A percentile compares a stretch with the other conserved stretches of the same genome.
These are phyloP conservation scores for Monosporascus sp. DNA, from an alignment of 2,329 filamentous ascomycete species.

Conservation along the genomic window DNA sequence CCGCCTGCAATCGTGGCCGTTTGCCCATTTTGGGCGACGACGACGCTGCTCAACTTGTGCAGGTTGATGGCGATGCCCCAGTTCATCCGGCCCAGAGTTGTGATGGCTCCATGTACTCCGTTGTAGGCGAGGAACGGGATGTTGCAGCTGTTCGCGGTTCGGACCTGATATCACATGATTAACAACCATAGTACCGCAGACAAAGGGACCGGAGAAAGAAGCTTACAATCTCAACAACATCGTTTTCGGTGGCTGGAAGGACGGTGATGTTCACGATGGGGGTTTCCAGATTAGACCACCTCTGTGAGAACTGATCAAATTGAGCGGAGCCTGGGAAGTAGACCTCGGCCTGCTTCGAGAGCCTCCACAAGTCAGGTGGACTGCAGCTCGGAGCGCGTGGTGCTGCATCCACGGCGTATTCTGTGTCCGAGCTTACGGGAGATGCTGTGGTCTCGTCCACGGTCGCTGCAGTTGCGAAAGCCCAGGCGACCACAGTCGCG, in stretches of 20 bases:
- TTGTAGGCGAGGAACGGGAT: constrained; percentile 49
- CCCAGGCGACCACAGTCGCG: neutral
- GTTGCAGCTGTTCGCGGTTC: constrained; percentile 40
- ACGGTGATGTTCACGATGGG: constrained; percentile 31
- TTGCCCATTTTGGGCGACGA: constrained; percentile 35
- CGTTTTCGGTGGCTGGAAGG: constrained; percentile 28
- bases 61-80: constrained; percentile 47
- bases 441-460: too few species aligned
- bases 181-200: neutral
- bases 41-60: constrained; percentile 36
- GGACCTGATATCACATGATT: constrained; percentile 28
- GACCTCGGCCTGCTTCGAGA: constrained; percentile 5
- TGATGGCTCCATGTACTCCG: constrained; percentile 46
- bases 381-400: neutral
- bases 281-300: constrained; percentile 27
- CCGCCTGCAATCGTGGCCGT: constrained; percentile 46
- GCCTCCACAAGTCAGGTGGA: neutral
- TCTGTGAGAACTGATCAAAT: constrained; percentile 20
- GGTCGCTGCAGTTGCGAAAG: neutral
- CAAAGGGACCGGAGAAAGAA: neutral
- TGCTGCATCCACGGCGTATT: too few species aligned
- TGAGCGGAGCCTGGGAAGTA: constrained; percentile 25
- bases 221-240: constrained; percentile 31
- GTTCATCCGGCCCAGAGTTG: constrained; percentile 42
- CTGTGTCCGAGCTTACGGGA: too few species aligned